Evolutionary conservation across 2,329 filamentous ascomycete species (phyloP), one percentile per base, ranked within the genome.

Genomic region (Dichotomopilus funicola): DNA sequence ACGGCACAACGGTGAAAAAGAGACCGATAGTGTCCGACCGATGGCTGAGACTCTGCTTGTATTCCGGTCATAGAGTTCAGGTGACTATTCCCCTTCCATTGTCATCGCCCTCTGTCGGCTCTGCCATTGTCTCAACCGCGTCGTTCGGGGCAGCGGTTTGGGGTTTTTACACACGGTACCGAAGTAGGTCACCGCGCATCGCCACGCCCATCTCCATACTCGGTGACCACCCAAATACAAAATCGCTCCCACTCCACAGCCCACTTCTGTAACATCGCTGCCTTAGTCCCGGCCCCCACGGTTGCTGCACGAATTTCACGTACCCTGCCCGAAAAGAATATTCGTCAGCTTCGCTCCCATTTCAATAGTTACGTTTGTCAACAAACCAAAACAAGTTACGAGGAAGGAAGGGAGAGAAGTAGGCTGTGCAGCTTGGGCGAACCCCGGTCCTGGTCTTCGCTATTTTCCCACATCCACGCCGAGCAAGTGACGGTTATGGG

Each of bases 151-250:
- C 19, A 27, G 19, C 19, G 19, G 19, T 27, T 27, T 27, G 19
- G 19, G 19, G 37, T 40, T 9, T 40, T 9, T 40, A 12, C 37
- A 12, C 8, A 12, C 12, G 37, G 12, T 9, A 40, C 9, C 12
- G 8, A 9, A 40, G 12, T 40, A 9, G 37, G 40, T 12, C 11
- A 13, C 40, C 40, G 40, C 40, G 40, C 33, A 2, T 27, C 41
- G 8, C 43, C 41, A 8, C 31, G 12, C 19, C 41, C 53, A 36
- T 43, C 49, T 35, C 19, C 78, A 64, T 81, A 95, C 72, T 95
- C 88, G 40, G 84, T 77, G 8, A 96, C 87, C 45, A 97, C 78
- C 91, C 91, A 96, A 53, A 90, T 78, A 67, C 91, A 97, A 68
- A 94, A 97, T 66, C 82, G 79, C 75, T 97, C 92, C 83, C 91